phyloP scores from a whole-genome alignment of 78 protist species.

The Dictyostelium purpureum region DNA sequence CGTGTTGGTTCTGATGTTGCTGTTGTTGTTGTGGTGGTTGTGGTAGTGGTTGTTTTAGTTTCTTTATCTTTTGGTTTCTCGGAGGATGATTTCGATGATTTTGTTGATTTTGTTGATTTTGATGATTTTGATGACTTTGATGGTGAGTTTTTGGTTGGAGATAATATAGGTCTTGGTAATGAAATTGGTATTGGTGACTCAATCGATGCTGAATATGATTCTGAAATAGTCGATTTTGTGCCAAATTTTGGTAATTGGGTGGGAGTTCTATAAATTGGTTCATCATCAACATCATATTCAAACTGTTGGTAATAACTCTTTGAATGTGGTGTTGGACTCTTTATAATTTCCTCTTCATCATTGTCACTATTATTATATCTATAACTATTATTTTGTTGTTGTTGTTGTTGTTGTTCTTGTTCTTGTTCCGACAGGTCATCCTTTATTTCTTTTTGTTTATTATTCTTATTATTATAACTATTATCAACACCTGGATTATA shows the following conservation, averaged over 20 bases:
- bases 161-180: background rate
- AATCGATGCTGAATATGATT: too few species aligned
- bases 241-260: background rate
- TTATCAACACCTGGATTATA: conserved; percentile 7
- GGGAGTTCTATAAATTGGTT: background rate
- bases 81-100: background rate
- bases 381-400: background rate
- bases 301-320: background rate
- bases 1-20: background rate
- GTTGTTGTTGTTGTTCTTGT: background rate
- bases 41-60: background rate
- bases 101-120: background rate
- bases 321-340: background rate
- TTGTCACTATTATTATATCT: background rate
- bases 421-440: too few species aligned
- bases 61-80: too few species aligned
- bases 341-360: background rate
- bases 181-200: background rate
- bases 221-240: background rate
- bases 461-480: too few species aligned
- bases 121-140: background rate
- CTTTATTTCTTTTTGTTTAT: too few species aligned
- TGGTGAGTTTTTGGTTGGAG: background rate
- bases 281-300: background rate
- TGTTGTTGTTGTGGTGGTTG: background rate